Percentiles rank a stretch among this genome's conserved stretches.
Conservation (phyloP, 371 early-diverging fungal species). For the Chytridiales sp. region DNA sequence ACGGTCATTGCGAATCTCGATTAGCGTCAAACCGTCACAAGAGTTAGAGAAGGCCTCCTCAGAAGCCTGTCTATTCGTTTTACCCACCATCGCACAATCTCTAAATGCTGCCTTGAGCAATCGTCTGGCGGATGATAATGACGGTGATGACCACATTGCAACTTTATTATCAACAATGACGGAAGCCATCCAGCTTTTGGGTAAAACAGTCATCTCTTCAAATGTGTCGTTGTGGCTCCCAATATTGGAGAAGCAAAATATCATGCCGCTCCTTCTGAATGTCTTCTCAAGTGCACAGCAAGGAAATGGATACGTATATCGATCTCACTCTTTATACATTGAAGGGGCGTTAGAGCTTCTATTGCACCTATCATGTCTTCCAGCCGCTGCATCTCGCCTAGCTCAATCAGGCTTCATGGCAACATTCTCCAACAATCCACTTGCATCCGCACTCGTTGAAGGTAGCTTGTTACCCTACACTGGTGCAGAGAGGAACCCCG, state of each 20-base stretch:
- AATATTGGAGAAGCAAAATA: neutral
- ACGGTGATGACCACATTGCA: neutral
- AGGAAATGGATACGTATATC: neutral
- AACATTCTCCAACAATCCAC: constrained; percentile 11
- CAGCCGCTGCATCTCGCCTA: constrained; percentile 4
- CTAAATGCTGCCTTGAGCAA: neutral
- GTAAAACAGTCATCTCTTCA: neutral
- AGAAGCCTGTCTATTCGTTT: neutral
- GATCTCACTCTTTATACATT: neutral
- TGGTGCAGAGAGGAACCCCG: constrained; percentile 13
- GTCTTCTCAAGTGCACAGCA: constrained; percentile 1
- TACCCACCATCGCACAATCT: neutral
- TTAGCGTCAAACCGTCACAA: no score
- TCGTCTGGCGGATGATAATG: neutral
- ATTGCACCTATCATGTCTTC: constrained; percentile 10
- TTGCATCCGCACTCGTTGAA: constrained; percentile 7
- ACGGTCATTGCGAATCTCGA: no score
- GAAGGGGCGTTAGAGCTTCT: constrained; percentile 11
- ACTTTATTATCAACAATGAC: neutral
- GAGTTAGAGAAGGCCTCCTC: no score
- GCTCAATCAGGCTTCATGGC: constrained; percentile 18
- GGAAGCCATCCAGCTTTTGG: neutral
- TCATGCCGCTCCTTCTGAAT: neutral
- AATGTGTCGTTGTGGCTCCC: constrained; percentile 8
- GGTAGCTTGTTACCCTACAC: neutral